Base-by-base conservation (phyloP, 2,329 filamentous ascomycete species). In the Epichloe sp. region DNA sequence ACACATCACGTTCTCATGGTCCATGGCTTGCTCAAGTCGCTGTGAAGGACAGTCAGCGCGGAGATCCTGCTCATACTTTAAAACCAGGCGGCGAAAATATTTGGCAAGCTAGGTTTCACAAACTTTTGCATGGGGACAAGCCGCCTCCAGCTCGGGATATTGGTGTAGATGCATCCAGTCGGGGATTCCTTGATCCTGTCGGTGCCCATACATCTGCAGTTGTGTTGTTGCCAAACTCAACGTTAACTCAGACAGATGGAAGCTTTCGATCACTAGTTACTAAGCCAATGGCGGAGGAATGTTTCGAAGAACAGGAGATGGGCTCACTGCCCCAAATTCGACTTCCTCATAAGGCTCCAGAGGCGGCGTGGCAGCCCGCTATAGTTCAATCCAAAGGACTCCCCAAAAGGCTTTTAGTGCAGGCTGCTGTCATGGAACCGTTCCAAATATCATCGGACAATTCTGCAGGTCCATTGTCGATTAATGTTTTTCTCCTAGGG, bases 51-150 rank as follows among this genome's bases (percentile, higher is more conserved):
- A 53, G 54, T 15, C 52, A 56, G 5, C 58, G 60, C 38, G 59
- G 54, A 19, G 54, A 60, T 14, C 57, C 57, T 21, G 54, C 51
- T 5, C 57, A 62, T 6, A 49, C 54, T 7, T 35, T 41, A 5
- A 44, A 44, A 10, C 56, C 57, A 44, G 58, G 59, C 23, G 61
- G 62, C 15, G 71, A 73, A 47, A 61, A 62, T 49, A 75, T 76
- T 50, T 91, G 89, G 89, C 88, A 95, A 65, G 83, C 86, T 59
- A 82, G 82, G 60, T 89, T 96, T 65, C 89, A 95, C 65, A 83
- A 77, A 44, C 75, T 95, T 44, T 76, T 95, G 37, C 79, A 82
- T 58, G 80, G 80, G n/a, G 71, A 72, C 40, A 89, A 85, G 62
- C 74, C 80, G 7, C 68, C 76, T 19, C 73, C 72, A 14, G 72